Conservation (phyloP, 495 filamentous ascomycete species). For the Xanthoparmelia taractica region DNA sequence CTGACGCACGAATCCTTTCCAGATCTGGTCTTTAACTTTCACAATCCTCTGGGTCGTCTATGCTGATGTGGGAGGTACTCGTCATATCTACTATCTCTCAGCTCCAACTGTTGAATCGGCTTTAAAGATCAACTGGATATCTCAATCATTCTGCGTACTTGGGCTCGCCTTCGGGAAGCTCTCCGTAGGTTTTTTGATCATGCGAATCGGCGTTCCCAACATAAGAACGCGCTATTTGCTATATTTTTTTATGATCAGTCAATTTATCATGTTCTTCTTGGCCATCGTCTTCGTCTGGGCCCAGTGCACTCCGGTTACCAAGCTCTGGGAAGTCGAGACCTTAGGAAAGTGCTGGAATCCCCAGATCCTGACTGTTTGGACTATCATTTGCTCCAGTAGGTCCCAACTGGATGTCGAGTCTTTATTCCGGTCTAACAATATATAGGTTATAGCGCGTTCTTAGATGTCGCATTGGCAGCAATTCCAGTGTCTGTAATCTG, state of each 20-base stretch:
- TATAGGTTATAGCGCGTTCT: constrained; percentile 5
- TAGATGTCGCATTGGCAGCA: constrained; percentile 6
- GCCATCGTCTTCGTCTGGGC: background rate
- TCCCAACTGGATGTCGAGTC: too few relatives aligned
- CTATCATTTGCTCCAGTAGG: background rate
- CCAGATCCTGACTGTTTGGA: background rate
- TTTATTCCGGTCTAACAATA: too few relatives aligned
- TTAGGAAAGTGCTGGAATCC: background rate
- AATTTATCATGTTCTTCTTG: background rate
- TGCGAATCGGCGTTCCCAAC: background rate
- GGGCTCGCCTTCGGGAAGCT: background rate
- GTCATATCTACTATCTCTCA: background rate
- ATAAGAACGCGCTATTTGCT: background rate
- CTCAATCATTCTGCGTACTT: background rate
- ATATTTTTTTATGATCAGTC: background rate
- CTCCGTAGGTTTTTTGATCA: background rate
- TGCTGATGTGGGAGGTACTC: background rate
- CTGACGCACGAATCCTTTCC: background rate
- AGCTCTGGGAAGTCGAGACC: background rate
- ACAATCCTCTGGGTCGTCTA: background rate
- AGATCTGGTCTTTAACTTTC: background rate
- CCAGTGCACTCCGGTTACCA: background rate
- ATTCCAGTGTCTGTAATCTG: constrained; percentile 9
- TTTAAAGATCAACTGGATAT: background rate
- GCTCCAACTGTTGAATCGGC: background rate